Evolutionary conservation across 495 filamentous ascomycete species (phyloP), one percentile per base, ranked within the genome.

Genomic region (Aspergillus wentii): DNA sequence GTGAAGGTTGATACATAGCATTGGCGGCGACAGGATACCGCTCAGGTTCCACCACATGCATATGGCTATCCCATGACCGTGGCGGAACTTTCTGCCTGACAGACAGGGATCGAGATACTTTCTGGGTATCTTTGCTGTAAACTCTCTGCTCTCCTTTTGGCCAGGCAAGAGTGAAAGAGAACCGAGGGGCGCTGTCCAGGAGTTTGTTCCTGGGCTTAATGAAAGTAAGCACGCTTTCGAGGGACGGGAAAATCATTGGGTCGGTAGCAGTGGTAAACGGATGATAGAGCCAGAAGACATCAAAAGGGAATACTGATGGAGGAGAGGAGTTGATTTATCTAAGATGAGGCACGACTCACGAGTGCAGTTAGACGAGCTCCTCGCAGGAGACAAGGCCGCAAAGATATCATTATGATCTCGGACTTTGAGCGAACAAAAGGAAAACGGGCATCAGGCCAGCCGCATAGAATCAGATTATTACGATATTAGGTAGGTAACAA

Each of bases 31-130:
- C 33, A 10, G 64, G 67, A 42, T 58, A 69, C 4, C 51, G 54
- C 13, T 49, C 42, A 6, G 67, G 64, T 37, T 74, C 72, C 34
- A 72, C 58, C 36, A 72, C 62, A 45, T 76, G 72, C 66, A 76
- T 74, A 40, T 76, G 72, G 25, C 64, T 69, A 47, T 74, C 71
- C 72, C 72, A 76, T 41, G 67, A 54, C 8, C 46, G 38, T 8
- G 38, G 37, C 11, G 68, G 67, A n/a, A 70, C 38, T 35, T 52
- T 54, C 27, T 48, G 35, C 20, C 41, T 58, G 23, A 62, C 20
- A 4, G 46, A 49, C 14, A 38, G 17, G 7, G 33, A 32, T 11
- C 43, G 31, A 13, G 30, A 3, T 14, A 23, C 20, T 7, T 34
- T 35, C n/a, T 27, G 35, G 43, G 48, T 36, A 30, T 39, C 46